Conservation (phyloP, 2,329 filamentous ascomycete genomes). For the Fusarium longipes region DNA sequence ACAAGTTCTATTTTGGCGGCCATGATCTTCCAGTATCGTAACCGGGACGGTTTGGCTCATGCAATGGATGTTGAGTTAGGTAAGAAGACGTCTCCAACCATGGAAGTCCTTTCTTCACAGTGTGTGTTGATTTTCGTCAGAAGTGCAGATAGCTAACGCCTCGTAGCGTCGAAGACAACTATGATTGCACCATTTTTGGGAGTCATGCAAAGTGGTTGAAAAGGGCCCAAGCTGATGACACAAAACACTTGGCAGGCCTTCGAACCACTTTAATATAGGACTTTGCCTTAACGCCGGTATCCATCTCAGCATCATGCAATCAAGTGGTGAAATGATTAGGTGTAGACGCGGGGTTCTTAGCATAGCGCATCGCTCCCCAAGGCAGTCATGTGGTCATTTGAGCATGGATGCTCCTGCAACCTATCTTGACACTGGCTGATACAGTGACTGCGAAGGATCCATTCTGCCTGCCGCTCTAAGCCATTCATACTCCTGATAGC, state of each 20-base stretch:
- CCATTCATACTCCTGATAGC: slow-evolving; percentile 1
- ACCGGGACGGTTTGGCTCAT: not conserved
- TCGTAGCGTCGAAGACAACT: not conserved
- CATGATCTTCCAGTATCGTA: not conserved
- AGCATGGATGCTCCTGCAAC: not conserved
- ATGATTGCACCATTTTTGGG: slow-evolving; percentile 3
- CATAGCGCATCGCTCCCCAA: not conserved
- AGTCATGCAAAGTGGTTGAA: slow-evolving; percentile 25
- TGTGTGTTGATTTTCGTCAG: not conserved
- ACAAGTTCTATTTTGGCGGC: not conserved
- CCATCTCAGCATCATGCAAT: not conserved
- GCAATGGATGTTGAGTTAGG: too few species aligned
- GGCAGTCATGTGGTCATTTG: slow-evolving; percentile 30
- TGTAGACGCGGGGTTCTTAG: not conserved
- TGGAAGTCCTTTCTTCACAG: slow-evolving; percentile 6
- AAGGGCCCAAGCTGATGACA: slow-evolving; percentile 14
- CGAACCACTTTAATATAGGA: slow-evolving; percentile 1
- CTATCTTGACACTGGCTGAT: slow-evolving; percentile 6
- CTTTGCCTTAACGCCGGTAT: not conserved
- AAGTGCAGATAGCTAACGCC: slow-evolving; percentile 11
- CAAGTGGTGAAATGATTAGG: slow-evolving; percentile 3
- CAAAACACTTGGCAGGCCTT: not conserved
- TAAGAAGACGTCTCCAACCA: too few species aligned
- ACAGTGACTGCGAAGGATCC: not conserved
- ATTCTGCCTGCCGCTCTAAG: not conserved